Evolutionary conservation across 208 protist genomes (phyloP).

Genomic region (Acanthamoeba castellanii): DNA sequence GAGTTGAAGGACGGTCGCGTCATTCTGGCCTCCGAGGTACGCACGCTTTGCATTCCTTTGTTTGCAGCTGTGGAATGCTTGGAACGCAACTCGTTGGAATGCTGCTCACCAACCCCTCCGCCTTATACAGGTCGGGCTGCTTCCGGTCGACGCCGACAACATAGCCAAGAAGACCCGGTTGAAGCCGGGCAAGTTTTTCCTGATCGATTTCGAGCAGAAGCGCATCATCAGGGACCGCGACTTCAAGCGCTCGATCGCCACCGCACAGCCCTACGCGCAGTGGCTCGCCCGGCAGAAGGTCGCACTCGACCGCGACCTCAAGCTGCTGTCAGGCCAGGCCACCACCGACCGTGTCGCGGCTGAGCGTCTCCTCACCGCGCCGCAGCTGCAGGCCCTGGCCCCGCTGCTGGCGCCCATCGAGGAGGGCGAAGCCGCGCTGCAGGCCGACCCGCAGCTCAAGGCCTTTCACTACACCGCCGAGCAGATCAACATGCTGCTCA

Average conservation of each 20-base stretch:
- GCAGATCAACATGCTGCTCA: slow-evolving; percentile 81
- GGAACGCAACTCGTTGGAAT: too few relatives aligned
- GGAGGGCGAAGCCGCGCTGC: not conserved
- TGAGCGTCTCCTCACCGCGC: not conserved
- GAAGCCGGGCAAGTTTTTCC: slow-evolving; percentile 88
- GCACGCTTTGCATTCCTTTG: not conserved
- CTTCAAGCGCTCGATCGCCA: slow-evolving; percentile 87
- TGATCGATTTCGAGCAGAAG: slow-evolving; percentile 89
- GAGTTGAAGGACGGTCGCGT: slow-evolving; percentile 88
- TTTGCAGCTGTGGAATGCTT: too few relatives aligned
- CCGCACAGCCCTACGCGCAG: slow-evolving; percentile 84
- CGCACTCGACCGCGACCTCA: not conserved
- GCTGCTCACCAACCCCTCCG: not conserved
- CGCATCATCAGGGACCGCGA: slow-evolving; percentile 87
- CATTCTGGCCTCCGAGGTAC: slow-evolving; percentile 87
- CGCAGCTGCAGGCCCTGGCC: not conserved
- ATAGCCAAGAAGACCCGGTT: slow-evolving; percentile 88
- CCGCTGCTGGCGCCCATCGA: not conserved
- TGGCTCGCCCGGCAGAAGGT: slow-evolving; percentile 86
- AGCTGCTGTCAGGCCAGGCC: not conserved
- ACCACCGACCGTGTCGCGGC: not conserved
- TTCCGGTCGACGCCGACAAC: slow-evolving; percentile 30
- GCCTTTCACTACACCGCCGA: slow-evolving; percentile 82
- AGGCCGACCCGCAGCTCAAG: slow-evolving; percentile 23
- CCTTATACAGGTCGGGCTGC: not conserved